Percentiles rank a stretch among this genome's conserved stretches.
phyloP scores from a whole-genome alignment of 2,329 filamentous ascomycete genomes.

The Aspergillus eucalypticola region DNA sequence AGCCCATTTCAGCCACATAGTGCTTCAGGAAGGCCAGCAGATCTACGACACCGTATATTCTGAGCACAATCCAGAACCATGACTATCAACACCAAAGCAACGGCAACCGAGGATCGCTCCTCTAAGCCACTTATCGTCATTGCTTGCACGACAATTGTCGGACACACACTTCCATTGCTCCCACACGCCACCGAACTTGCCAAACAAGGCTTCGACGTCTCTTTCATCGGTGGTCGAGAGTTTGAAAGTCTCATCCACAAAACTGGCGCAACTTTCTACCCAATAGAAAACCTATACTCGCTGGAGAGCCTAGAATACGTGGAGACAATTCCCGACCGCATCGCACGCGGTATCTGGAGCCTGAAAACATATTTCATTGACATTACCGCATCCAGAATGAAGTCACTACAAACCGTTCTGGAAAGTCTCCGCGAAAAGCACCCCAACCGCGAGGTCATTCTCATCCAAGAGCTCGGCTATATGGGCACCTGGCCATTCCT shows the following conservation, averaged over 20 bases:
- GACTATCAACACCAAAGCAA: not conserved
- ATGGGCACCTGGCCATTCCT: slow-evolving; percentile 1
- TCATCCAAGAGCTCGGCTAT: slow-evolving; percentile 1
- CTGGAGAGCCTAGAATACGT: not conserved
- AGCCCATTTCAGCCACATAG: too few species aligned
- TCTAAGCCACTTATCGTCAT: slow-evolving; percentile 4
- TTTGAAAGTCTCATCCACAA: not conserved
- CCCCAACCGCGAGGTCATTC: not conserved
- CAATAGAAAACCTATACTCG: not conserved
- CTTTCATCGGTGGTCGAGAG: slow-evolving; percentile 5
- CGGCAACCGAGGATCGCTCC: too few species aligned
- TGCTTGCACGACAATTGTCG: not conserved
- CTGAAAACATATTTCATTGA: not conserved
- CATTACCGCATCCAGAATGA: not conserved
- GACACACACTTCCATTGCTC: slow-evolving; percentile 6
- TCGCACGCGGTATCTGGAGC: not conserved
- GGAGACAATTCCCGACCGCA: not conserved
- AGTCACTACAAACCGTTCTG: not conserved
- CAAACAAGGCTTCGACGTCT: slow-evolving; percentile 2
- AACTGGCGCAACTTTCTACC: slow-evolving; percentile 9
- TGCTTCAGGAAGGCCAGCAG: not conserved
- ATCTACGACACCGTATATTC: not conserved
- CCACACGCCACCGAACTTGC: slow-evolving; percentile 1
- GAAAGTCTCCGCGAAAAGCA: slow-evolving; percentile 1
- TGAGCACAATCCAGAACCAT: not conserved